phyloP scores from a whole-genome alignment of 176 grass and related monocot genomes.

The Ananas comosus region DNA sequence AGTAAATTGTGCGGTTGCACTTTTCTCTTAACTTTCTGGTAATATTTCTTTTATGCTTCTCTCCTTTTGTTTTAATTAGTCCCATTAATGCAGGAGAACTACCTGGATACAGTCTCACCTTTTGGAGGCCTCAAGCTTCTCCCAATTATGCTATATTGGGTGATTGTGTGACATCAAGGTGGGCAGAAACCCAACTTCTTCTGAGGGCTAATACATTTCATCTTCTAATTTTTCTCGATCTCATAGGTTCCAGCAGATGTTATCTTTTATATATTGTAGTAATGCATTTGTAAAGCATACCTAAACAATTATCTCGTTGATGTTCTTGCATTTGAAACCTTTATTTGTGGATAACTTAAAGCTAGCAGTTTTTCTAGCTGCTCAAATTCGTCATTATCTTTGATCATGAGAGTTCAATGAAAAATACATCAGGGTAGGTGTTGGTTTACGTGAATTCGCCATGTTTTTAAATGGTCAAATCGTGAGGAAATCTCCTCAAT shows the following conservation, averaged over 20 bases:
- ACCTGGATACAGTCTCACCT: constrained; percentile 86
- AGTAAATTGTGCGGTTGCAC: background rate
- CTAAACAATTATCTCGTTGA: too few species aligned
- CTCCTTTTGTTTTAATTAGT: constrained; percentile 14
- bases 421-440: too few species aligned
- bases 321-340: too few species aligned
- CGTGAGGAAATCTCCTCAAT: too few species aligned
- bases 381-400: too few species aligned
- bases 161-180: constrained; percentile 96
- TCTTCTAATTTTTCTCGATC: background rate
- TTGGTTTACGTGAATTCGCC: too few species aligned
- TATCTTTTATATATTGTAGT: constrained; percentile 5
- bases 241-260: background rate
- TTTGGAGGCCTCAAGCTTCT: constrained; percentile 95
- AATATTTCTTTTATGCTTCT: background rate
- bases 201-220: background rate
- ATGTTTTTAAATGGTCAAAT: too few species aligned
- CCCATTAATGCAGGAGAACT: constrained; percentile 40
- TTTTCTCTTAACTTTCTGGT: background rate
- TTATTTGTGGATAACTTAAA: too few species aligned
- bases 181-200: background rate
- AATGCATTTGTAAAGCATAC: constrained; percentile 4
- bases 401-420: too few species aligned
- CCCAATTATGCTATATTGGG: constrained; percentile 94
- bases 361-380: too few species aligned